Evolutionary conservation across 169 alveolate species (phyloP).

Genomic region (Cryptosporidium tyzzeri): DNA sequence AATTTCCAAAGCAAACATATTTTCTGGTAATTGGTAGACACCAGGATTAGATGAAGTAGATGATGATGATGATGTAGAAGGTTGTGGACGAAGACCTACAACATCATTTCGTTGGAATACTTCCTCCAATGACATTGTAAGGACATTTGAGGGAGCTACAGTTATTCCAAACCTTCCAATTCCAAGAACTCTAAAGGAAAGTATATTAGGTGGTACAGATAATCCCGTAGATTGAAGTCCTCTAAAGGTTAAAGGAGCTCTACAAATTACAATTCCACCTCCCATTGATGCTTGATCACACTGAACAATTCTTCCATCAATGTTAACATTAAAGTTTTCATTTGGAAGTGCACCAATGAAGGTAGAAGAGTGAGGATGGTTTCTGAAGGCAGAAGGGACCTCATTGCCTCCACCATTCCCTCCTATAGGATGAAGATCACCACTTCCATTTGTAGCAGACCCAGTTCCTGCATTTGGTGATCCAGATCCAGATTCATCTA

Average conservation of each 20-base stretch:
- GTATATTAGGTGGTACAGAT: slow-evolving; percentile 81
- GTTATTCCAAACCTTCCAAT: slow-evolving; percentile 92
- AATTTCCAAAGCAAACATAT: slow-evolving; percentile 63
- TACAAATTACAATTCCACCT: slow-evolving; percentile 91
- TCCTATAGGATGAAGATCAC: slow-evolving; percentile 2
- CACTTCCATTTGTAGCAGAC: neutral
- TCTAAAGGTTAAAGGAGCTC: slow-evolving; percentile 89
- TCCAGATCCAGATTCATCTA: neutral
- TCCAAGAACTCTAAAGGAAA: slow-evolving; percentile 85
- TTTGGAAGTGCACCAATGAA: slow-evolving; percentile 50
- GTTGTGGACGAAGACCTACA: slow-evolving; percentile 88
- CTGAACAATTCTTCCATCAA: slow-evolving; percentile 51
- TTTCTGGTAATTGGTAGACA: slow-evolving; percentile 36
- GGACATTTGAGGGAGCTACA: slow-evolving; percentile 92
- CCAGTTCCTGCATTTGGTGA: neutral
- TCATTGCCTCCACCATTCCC: neutral
- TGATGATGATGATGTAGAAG: slow-evolving; percentile 81
- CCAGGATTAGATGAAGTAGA: slow-evolving; percentile 64
- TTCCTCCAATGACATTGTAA: slow-evolving; percentile 86
- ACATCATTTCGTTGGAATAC: slow-evolving; percentile 91
- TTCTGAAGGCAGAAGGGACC: slow-evolving; percentile 32
- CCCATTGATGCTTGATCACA: slow-evolving; percentile 50
- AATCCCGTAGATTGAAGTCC: slow-evolving; percentile 80
- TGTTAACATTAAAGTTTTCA: slow-evolving; percentile 47
- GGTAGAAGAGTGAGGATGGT: slow-evolving; percentile 55